A percentile compares a stretch with the other conserved stretches of the same genome.
Evolutionary conservation across 2,329 filamentous ascomycete genomes (phyloP).

Genomic region (Colletotrichum liriopes): DNA sequence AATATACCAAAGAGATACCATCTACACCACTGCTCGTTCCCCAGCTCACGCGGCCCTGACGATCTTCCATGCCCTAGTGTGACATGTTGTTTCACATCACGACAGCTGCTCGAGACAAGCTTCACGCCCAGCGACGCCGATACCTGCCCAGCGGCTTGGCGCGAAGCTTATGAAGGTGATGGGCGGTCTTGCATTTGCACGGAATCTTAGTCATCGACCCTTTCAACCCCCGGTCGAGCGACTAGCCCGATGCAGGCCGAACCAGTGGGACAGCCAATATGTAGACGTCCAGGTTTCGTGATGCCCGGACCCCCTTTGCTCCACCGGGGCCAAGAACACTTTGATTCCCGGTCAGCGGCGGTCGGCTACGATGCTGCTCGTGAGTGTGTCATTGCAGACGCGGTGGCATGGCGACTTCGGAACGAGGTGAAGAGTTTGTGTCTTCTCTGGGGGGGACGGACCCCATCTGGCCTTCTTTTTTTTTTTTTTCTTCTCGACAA

Average conservation of each 20-base stretch:
- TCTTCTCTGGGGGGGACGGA: not conserved
- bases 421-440: not conserved
- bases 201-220: slow-evolving; percentile 14
- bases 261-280: not conserved
- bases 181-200: slow-evolving; percentile 15
- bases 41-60: not conserved
- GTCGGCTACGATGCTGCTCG: slow-evolving; percentile 15
- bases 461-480: not conserved
- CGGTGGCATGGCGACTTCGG: not conserved
- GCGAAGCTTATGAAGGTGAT: slow-evolving; percentile 28
- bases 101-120: slow-evolving; percentile 25
- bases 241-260: slow-evolving; percentile 5
- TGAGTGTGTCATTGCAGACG: not conserved
- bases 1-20: slow-evolving; percentile 19
- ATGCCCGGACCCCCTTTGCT: not conserved
- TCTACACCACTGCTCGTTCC: not conserved
- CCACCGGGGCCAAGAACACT: not conserved
- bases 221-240: not conserved
- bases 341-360: slow-evolving; percentile 17
- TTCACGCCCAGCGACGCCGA: slow-evolving; percentile 21
- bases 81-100: slow-evolving; percentile 1
- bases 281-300: no score
- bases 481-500: no score
- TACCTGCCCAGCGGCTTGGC: slow-evolving; percentile 30
- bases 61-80: not conserved